Conservation (phyloP, 106 monocot genomes). For the Alisma plantagoaquatica region DNA sequence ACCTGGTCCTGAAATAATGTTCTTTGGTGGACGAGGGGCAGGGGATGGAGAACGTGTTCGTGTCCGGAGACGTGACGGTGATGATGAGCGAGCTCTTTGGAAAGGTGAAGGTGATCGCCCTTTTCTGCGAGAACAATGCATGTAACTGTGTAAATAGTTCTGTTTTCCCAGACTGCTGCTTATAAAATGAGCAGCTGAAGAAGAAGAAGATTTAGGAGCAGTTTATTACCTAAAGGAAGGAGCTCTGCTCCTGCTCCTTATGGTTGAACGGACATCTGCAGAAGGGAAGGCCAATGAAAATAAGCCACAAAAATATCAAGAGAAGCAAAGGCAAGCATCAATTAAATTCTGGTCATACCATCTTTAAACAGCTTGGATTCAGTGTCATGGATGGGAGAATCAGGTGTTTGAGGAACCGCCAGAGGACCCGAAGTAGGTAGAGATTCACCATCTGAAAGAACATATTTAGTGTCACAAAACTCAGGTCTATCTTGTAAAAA, state of each 20-base stretch:
- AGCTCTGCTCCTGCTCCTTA: slow-evolving; percentile 34
- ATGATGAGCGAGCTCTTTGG: slow-evolving; percentile 36
- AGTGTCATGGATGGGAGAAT: slow-evolving; percentile 9
- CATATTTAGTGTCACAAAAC: not conserved
- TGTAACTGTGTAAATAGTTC: not conserved
- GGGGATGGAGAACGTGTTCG: slow-evolving; percentile 31
- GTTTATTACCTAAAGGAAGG: slow-evolving; percentile 45
- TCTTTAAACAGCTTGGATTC: slow-evolving; percentile 24
- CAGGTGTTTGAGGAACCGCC: slow-evolving; percentile 29
- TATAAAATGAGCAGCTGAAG: not conserved
- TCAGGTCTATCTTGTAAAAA: not conserved
- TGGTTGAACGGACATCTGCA: slow-evolving; percentile 11
- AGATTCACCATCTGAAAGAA: slow-evolving; percentile 39
- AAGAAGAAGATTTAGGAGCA: not conserved
- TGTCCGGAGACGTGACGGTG: slow-evolving; percentile 25
- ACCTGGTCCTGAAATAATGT: slow-evolving; percentile 19
- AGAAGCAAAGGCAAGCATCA: not conserved
- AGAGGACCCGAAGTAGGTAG: slow-evolving; percentile 38
- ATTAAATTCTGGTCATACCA: slow-evolving; percentile 21
- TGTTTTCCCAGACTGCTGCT: not conserved
- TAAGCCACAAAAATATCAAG: not conserved
- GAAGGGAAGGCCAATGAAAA: not conserved
- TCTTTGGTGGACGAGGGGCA: slow-evolving; percentile 24
- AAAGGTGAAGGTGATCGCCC: slow-evolving; percentile 26
- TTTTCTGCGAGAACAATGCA: slow-evolving; percentile 51